Base-by-base conservation (phyloP, 805 yeast genomes). In the Candida xyloterini region DNA sequence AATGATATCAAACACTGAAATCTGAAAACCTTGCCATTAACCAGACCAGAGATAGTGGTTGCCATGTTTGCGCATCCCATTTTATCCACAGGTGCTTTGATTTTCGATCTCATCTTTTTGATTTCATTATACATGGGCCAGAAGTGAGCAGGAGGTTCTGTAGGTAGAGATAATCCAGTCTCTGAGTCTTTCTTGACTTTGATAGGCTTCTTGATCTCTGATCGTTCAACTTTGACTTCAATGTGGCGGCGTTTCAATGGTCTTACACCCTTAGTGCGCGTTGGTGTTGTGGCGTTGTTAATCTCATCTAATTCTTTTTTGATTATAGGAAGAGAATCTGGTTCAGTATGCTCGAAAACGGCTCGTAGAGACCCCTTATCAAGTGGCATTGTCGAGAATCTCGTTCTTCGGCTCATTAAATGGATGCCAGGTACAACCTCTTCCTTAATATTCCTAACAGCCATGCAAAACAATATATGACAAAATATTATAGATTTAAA, bases 81-180 rank as follows among this genome's bases (percentile, higher is more conserved):
- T 0, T 79, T 71, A 56, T 90, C 97, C 2, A 90, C 97, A 0
- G 97, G 96, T 0, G 97, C 79, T n/a, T 64, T 60, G 10, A 82
- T 70, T 35, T 70, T 68, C 3, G 70, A 51, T 43, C 97, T 69
- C 93, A 88, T 84, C 15, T 61, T 64, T 38, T 79, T 78, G 24
- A 89, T 67, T 43, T 69, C 75, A 35, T 77, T 66, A 52, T 82
- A 84, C 31, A 82, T 73, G 2, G 70, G 66, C 43, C 65, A 59
- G 67, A 84, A 84, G 48, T 74, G 47, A 2, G 51, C 43, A 2
- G 65, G 63, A 11, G 59, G 56, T 11, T 40, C 10, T 7, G 42
- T 37, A 0, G 60, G 58, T 3, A 47, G 25, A 8, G 37, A 13
- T 4, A 20, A 9, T 5, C 15, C 15, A 3, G 10, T 6, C 4